Evolutionary conservation across 2,329 filamentous ascomycete genomes (phyloP), one percentile per base, ranked within the genome.

Genomic region (Ambrosiella xylebori): DNA sequence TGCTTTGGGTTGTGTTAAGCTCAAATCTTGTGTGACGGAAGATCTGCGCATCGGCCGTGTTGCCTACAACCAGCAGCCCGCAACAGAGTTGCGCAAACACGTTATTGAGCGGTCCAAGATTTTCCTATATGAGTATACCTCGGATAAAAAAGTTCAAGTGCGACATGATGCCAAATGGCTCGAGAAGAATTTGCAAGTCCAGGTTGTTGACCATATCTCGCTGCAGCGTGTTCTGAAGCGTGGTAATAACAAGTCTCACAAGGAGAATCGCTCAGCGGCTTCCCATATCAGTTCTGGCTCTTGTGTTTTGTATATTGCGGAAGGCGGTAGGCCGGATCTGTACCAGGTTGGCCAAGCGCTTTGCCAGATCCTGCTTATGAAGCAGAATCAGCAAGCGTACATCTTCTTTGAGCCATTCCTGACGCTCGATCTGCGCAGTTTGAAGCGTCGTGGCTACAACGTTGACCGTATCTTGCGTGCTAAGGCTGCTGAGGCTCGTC

Each of bases 301-400:
- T 13, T 84, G 79, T 67, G 77, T 82, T 3, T 72, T 97, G n/a
- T 94, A 85, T 65, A 81, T 97, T 41, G 84, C 85, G 2, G 79
- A 82, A 8, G 78, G 76, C 37, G 69, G 75, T 1, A 79, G 80
- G 60, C 85, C 81, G 37, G 89, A 97, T 66, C 80, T 94, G 66
- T 97, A 95, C 67, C 89, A 98, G 71, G 84, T 98, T 63, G 93
- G 88, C 59, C 86, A 90, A 64, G 88, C 88, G 35, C 76, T 98
- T 52, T 88, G 91, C 62, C 82, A 85, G 65, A 73, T 95, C 56
- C 75, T 98, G 41, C 75, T 98, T 53, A 80, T 81, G 56, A 80
- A 88, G 19, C 89, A 91, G 7, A 91, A 87, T 63, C 86, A 95
- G 65, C 86, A 94, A 66, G 89, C 91, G 1, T 88, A 88, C 57